phyloP scores from a whole-genome alignment of 129 eudicot species.

The Oenanthe sinensis region DNA sequence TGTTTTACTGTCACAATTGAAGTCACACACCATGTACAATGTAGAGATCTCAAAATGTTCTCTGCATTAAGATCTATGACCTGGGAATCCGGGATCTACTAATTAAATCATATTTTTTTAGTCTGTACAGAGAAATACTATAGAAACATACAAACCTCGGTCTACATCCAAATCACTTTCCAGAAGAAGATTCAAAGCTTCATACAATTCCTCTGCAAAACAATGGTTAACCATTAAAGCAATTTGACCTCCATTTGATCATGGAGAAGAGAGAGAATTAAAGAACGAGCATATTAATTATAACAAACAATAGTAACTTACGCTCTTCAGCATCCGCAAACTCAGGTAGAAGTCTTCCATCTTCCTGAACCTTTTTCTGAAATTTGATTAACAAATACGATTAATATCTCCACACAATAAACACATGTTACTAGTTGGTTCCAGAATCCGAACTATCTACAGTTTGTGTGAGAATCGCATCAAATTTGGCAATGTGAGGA shows the following conservation, averaged over 20 bases:
- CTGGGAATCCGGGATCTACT: background rate
- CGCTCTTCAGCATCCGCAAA: conserved; percentile 92
- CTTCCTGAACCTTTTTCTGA: conserved; percentile 76
- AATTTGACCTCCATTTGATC: conserved; percentile 9
- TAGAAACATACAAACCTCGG: conserved; percentile 41
- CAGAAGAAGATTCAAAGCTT: conserved; percentile 69
- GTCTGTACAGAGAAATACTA: background rate
- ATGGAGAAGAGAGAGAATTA: background rate
- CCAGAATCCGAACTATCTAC: background rate
- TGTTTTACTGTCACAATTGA: background rate
- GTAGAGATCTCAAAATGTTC: background rate
- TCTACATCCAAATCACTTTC: conserved; percentile 78
- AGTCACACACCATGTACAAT: background rate
- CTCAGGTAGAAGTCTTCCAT: conserved; percentile 74
- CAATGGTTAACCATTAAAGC: conserved; percentile 13
- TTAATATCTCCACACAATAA: background rate
- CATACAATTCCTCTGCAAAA: conserved; percentile 81
- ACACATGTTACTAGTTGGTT: background rate
- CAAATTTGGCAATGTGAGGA: background rate
- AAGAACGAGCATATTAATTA: background rate
- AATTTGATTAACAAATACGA: background rate
- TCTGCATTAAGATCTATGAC: background rate
- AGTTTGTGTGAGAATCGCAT: background rate
- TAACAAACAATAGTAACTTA: conserved; percentile 29
- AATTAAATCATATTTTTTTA: background rate